Conservation (phyloP, 768 basidiomycete genomes). For the Boletus bicolor region DNA sequence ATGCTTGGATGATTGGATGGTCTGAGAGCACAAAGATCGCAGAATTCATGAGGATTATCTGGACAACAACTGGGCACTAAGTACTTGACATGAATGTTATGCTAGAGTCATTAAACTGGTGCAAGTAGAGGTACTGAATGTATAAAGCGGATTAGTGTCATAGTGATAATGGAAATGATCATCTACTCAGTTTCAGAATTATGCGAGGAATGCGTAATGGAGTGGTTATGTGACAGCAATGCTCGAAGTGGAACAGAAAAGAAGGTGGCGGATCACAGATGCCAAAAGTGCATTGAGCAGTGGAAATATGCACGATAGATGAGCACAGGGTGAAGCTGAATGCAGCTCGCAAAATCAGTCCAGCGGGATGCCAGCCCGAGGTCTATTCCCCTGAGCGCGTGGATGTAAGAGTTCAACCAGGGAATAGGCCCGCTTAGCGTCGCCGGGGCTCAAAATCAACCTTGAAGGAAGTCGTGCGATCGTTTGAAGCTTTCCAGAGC, state of each 20-base stretch:
- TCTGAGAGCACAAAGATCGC: conserved; percentile 9
- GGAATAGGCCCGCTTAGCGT: conserved; percentile 28
- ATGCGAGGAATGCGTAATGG: conserved; percentile 35
- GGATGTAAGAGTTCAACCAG: conserved; percentile 5
- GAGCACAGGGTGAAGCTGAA: conserved; percentile 8
- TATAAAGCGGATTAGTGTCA: conserved; percentile 33
- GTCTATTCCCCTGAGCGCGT: conserved; percentile 3
- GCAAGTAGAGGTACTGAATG: conserved; percentile 26
- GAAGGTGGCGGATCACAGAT: conserved; percentile 29
- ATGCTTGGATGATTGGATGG: background rate
- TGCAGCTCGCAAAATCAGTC: background rate
- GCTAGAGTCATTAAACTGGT: conserved; percentile 31
- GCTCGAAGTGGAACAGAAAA: conserved; percentile 21
- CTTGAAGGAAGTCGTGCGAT: conserved; percentile 69
- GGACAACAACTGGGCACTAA: conserved; percentile 7
- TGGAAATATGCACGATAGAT: conserved; percentile 17
- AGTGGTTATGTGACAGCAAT: conserved; percentile 41
- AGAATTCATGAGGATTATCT: conserved; percentile 8
- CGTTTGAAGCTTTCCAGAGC: conserved; percentile 68
- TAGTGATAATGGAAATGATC: conserved; percentile 26
- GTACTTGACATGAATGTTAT: conserved; percentile 27
- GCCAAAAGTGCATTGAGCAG: conserved; percentile 18
- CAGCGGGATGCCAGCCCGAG: conserved; percentile 21
- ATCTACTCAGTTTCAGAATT: conserved; percentile 33
- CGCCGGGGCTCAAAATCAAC: conserved; percentile 56